Base-by-base conservation (phyloP, 2,329 filamentous ascomycete species). In the Pseudopithomyces chartarum region DNA sequence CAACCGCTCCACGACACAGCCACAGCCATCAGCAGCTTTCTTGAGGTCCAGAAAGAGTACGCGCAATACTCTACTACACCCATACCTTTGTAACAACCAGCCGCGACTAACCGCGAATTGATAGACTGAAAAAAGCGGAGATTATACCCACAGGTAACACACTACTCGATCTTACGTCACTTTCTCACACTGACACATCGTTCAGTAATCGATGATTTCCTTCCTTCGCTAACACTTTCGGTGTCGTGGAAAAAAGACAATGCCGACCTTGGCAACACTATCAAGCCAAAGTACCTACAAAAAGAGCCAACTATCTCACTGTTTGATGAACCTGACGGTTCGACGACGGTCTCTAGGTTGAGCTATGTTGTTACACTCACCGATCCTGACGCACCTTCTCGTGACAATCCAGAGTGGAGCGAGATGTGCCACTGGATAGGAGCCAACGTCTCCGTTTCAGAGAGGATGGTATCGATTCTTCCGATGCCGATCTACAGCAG, bases 351-450 rank as follows among this genome's bases (percentile, higher is more conserved):
- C 32, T 55, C 66, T 10, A 66, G 69, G 50, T 69, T 76, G 43
- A 77, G 76, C 38, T 81, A 84, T 56, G 80, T 80, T 3, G 58
- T 86, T 49, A 77, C 79, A 11, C 73, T 86, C 3, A 85, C 84
- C 1, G 84, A 87, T 64, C 84, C 84, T 0, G 84, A 87, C 68
- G 84, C 84, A n/a, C 83, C 81, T 2, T 82, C 79, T 8, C 79
- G 80, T 42, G 71, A 80, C 1, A 69, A 86, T 57, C 83, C 84
- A 1, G 76, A 82, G 53, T 85, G 82, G 82, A 78, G 76, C 19
- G 81, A 87, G 59, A 81, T 86, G 72, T 86, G 83, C 64, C 84
- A 86, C 66, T 86, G 83, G 83, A 77, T 82, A 49, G 73, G 73
- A 1, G 70, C 78, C 8, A 73, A 76, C 23, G 63, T 79, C 6